Conservation (phyloP, 352 stramenopile species). For the Peronospora farinosa region DNA sequence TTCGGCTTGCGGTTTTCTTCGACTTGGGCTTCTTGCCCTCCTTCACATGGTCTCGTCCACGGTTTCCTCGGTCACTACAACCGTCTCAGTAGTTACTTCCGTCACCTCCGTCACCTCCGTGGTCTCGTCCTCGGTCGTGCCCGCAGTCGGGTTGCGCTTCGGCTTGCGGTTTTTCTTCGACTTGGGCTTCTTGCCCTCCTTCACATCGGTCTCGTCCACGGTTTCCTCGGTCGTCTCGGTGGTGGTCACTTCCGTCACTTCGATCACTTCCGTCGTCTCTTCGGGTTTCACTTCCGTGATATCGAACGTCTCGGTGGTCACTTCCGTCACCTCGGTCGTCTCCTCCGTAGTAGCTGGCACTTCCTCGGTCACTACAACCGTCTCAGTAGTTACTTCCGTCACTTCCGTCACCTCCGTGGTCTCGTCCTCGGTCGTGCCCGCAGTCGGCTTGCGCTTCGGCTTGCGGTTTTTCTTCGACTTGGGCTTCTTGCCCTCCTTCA, state of each 20-base stretch:
- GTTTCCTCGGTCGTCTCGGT: slow-evolving; percentile 3
- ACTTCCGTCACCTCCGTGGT: slow-evolving; percentile 7
- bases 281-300: slow-evolving; percentile 1
- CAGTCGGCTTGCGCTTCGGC: slow-evolving; percentile 4
- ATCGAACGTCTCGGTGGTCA: neutral
- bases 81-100: too few species aligned
- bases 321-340: neutral
- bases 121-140: slow-evolving; percentile 1
- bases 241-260: slow-evolving; percentile 7
- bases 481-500: slow-evolving; percentile 10
- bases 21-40: too few species aligned
- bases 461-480: slow-evolving; percentile 15
- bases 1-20: too few species aligned
- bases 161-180: slow-evolving; percentile 17
- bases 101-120: neutral
- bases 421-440: slow-evolving; percentile 2
- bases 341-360: slow-evolving; percentile 1
- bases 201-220: slow-evolving; percentile 13
- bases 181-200: slow-evolving; percentile 16
- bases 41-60: too few species aligned
- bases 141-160: slow-evolving; percentile 9
- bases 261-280: slow-evolving; percentile 2
- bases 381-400: slow-evolving; percentile 3
- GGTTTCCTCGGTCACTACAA: too few species aligned
- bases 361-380: neutral